Percentiles rank a stretch among this genome's conserved stretches.
Conservation (phyloP, 306 rosid genomes). For the Astragalus glycyphyllos region DNA sequence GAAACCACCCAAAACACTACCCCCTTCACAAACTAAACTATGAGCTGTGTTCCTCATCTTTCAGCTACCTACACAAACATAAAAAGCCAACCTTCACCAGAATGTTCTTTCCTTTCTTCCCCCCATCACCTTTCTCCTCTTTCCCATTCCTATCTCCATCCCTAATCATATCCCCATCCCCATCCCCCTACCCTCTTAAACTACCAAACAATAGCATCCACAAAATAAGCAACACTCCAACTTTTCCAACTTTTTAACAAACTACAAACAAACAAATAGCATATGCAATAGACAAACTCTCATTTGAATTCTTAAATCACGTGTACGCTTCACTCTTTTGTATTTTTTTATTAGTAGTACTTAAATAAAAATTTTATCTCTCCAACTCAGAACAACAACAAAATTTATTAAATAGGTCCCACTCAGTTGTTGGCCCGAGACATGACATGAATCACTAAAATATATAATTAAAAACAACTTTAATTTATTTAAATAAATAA, state of each 20-base stretch:
- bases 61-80: conserved; percentile 63
- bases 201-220: conserved; percentile 32
- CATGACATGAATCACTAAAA: no score
- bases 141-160: conserved; percentile 34
- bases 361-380: no score
- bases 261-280: no score
- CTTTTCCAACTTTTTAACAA: background rate
- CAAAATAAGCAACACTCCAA: conserved; percentile 20
- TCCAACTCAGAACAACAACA: no score
- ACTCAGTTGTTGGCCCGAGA: no score
- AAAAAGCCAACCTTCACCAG: conserved; percentile 70
- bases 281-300: no score
- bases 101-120: conserved; percentile 58
- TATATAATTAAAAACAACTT: no score
- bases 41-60: conserved; percentile 74
- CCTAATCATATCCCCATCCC: conserved; percentile 26
- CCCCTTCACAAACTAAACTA: conserved; percentile 55
- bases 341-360: no score
- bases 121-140: conserved; percentile 42
- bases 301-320: no score
- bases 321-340: no score
- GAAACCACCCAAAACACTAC: conserved; percentile 46
- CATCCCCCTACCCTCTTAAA: background rate
- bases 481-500: no score
- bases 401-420: no score